Conservation (phyloP, 31 red algal species). For the Asparagopsis taxiformis region DNA sequence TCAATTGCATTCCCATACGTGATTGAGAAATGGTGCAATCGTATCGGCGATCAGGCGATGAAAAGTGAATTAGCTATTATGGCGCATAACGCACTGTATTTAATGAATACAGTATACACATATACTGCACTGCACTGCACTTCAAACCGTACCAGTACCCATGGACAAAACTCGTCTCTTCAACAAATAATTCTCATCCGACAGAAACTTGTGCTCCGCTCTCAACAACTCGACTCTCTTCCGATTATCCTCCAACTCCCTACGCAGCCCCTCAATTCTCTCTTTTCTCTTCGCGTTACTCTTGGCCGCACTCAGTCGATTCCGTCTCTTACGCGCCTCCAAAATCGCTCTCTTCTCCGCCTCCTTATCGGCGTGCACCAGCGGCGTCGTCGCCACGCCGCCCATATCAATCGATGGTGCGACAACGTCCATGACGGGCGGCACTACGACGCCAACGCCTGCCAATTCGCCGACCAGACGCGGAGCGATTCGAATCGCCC, state of each 20-base stretch:
- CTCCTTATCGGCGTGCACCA: background rate
- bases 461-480: background rate
- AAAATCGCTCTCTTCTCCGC: background rate
- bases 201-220: background rate
- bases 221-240: background rate
- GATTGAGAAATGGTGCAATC: too few relatives aligned
- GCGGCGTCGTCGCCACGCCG: background rate
- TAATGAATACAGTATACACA: too few relatives aligned
- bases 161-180: background rate
- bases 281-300: background rate
- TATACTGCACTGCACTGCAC: too few relatives aligned
- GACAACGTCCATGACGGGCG: background rate
- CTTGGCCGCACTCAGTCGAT: background rate
- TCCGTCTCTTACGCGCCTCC: background rate
- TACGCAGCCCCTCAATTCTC: background rate
- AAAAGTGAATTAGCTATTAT: too few relatives aligned
- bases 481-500: background rate
- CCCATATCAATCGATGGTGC: background rate
- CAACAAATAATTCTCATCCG: background rate
- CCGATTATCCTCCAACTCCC: background rate
- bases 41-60: too few relatives aligned
- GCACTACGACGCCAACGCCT: background rate
- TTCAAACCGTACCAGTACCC: too few relatives aligned
- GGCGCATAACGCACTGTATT: too few relatives aligned
- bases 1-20: too few relatives aligned